phyloP scores from a whole-genome alignment of 192 early-diverging fungal genomes.

The Diversispora epigaea region DNA sequence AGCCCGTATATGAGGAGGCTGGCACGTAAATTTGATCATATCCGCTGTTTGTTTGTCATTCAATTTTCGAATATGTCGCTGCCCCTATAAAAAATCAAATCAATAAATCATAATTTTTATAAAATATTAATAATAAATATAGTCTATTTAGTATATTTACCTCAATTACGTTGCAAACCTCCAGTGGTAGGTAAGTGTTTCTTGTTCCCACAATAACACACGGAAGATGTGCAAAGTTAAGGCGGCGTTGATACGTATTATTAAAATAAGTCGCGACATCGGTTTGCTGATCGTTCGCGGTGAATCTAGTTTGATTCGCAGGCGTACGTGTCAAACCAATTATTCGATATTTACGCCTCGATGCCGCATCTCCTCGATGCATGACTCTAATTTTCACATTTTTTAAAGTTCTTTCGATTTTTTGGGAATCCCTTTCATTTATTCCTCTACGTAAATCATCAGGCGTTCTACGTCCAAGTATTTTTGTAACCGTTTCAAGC shows the following conservation, averaged over 20 bases:
- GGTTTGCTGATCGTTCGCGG: conserved; percentile 56
- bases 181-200: conserved; percentile 79
- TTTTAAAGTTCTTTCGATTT: conserved; percentile 52
- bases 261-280: conserved; percentile 78
- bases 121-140: background rate
- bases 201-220: conserved; percentile 74
- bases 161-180: conserved; percentile 78
- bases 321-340: conserved; percentile 62
- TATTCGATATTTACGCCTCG: conserved; percentile 69
- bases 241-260: conserved; percentile 63
- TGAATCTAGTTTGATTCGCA: conserved; percentile 71
- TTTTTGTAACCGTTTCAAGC: conserved; percentile 63
- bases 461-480: conserved; percentile 53
- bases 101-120: no score
- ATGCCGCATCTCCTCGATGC: conserved; percentile 55
- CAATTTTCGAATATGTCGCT: conserved; percentile 79
- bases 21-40: conserved; percentile 93
- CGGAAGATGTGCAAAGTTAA: conserved; percentile 80
- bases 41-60: conserved; percentile 86
- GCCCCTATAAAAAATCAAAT: conserved; percentile 50
- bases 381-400: conserved; percentile 52
- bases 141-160: conserved; percentile 26
- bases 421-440: conserved; percentile 41
- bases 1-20: conserved; percentile 78
- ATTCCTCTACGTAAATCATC: conserved; percentile 50